Conservation (phyloP, 306 rosid species). For the Gynostemma pentaphyllum region DNA sequence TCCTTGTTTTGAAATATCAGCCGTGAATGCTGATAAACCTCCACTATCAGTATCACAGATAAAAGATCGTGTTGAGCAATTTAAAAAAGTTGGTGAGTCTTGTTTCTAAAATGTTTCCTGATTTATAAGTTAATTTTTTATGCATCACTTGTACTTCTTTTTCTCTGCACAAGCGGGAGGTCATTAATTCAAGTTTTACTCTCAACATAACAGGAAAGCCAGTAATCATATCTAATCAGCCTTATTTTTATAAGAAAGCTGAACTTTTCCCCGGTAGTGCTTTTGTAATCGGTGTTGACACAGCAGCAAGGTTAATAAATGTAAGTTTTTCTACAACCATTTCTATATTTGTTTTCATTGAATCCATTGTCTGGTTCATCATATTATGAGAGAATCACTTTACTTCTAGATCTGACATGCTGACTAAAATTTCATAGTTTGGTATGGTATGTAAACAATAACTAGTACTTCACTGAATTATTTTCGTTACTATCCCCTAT, state of each 20-base stretch:
- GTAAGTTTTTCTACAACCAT: conserved; percentile 30
- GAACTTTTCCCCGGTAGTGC: conserved; percentile 89
- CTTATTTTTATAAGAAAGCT: conserved; percentile 80
- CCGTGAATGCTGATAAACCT: conserved; percentile 92
- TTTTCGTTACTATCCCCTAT: not conserved
- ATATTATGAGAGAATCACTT: not conserved
- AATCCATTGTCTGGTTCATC: not conserved
- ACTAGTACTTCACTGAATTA: too few species aligned
- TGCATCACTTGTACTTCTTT: not conserved
- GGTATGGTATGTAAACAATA: too few species aligned
- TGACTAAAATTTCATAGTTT: too few species aligned
- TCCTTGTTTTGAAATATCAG: conserved; percentile 92
- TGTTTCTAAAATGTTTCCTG: conserved; percentile 5
- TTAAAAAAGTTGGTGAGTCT: conserved; percentile 64
- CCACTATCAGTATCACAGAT: conserved; percentile 56
- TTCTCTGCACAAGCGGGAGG: not conserved
- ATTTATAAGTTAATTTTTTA: not conserved
- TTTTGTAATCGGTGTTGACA: conserved; percentile 89
- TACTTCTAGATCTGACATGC: not conserved
- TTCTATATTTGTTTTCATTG: not conserved
- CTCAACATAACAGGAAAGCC: conserved; percentile 66
- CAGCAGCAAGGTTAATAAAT: conserved; percentile 69
- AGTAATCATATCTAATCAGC: conserved; percentile 73
- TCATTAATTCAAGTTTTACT: not conserved
- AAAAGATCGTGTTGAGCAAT: conserved; percentile 78